A percentile compares a stretch with the other conserved stretches of the same genome.
Conservation (phyloP, 2,329 filamentous ascomycete species). For the Piedraia hortae region DNA sequence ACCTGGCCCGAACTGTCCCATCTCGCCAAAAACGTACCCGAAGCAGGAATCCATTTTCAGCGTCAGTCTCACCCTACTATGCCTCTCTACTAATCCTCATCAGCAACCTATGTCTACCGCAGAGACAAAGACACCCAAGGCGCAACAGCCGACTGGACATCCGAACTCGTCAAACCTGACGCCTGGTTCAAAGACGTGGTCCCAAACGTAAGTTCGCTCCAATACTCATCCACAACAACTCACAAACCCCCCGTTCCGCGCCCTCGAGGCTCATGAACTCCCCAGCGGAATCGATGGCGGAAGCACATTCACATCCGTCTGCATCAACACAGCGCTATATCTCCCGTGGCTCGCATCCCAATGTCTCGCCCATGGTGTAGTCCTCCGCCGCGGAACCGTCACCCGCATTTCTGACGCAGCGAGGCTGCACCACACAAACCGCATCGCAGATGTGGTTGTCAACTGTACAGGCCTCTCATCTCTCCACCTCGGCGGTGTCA, state of each 20-base stretch:
- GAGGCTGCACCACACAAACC: constrained; percentile 27
- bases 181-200: constrained; percentile 51
- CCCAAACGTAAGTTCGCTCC: constrained; percentile 27
- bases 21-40: constrained; percentile 32
- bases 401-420: constrained; percentile 48
- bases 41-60: constrained; percentile 60
- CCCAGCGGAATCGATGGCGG: constrained; percentile 40
- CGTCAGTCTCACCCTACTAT: constrained; percentile 3
- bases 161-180: constrained; percentile 32
- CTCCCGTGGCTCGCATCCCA: constrained; percentile 62
- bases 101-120: constrained; percentile 26
- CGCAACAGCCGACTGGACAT: constrained; percentile 30
- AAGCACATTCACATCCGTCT: constrained; percentile 55
- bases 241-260: constrained; percentile 9
- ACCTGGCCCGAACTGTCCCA: constrained; percentile 19
- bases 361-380: constrained; percentile 45
- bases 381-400: constrained; percentile 18
- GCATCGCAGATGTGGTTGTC: constrained; percentile 38
- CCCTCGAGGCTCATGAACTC: constrained; percentile 17
- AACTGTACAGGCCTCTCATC: constrained; percentile 68
- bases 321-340: constrained; percentile 76
- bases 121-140: constrained; percentile 33
- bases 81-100: background rate
- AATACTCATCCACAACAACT: background rate
- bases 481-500: constrained; percentile 50